Evolutionary conservation across 306 rosid species (phyloP), one percentile per base, ranked within the genome.

Genomic region (Albizia julibrissin): DNA sequence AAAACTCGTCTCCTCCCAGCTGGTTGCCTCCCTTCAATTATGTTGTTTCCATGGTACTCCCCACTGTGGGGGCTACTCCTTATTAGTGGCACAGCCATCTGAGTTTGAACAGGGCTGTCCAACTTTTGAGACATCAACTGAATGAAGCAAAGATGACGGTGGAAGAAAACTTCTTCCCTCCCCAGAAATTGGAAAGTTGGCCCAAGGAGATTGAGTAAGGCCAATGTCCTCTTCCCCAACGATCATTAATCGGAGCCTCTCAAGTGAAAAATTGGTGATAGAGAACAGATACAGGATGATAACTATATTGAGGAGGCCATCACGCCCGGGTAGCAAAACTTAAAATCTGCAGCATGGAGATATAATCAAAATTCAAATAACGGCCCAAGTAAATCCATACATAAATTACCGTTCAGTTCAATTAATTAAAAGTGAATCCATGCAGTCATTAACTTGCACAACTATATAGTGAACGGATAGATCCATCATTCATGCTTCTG

Each of bases 21-120:
- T 9, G 91, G 87, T 79, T 91, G 98, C 67, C 44, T 90, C 40
- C 90, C 89, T 84, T 85, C 94, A 74, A 83, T 80, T 64, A 86
- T 85, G 82, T 68, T 84, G 82, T 81, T 90, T 81, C 97, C 92
- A 47, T 75, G 93, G 75, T 83, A 93, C 61, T 93, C 98, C 76
- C 90, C 79, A 42, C 93, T 72, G 40, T 89, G 86, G 2, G 98
- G 93, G 8, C 40, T 37, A 66, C 86, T 89, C 64, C 89, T 93
- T 58, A 91, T 89, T 33, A 91, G 73, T 58, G 93, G 79, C 74
- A 91, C 93, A 34, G 99, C 97, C 99, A 95, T 95, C 87, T 95
- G 99, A 58, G 97, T 95, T 83, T 91, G 95, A 71, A 95, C 98
- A 29, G 99, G 98, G 73, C 99, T 92, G 84, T 93, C 98, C 86